phyloP scores from a whole-genome alignment of 331 rosid genomes.

The Cucumis variabilis region DNA sequence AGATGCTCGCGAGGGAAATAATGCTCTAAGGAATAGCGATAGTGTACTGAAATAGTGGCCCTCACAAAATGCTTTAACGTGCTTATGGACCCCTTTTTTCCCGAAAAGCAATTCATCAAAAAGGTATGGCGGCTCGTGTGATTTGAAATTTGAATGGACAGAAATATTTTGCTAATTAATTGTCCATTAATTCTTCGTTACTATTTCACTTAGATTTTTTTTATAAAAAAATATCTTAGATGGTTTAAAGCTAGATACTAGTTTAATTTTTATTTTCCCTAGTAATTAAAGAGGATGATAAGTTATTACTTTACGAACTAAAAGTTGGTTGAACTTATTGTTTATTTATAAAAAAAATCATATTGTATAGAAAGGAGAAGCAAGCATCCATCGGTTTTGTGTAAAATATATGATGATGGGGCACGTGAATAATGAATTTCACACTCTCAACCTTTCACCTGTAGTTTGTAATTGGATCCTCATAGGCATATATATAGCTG shows the following conservation, averaged over 20 bases:
- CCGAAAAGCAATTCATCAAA: background rate
- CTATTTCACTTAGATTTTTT: background rate
- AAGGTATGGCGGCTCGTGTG: background rate
- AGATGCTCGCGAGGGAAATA: background rate
- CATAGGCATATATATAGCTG: background rate
- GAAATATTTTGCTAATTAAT: background rate
- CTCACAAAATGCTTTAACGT: background rate
- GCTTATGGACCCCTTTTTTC: background rate
- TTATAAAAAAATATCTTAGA: background rate
- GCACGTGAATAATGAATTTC: background rate
- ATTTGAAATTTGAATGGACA: background rate
- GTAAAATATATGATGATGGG: background rate
- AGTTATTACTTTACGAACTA: background rate
- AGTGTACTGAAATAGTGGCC: background rate
- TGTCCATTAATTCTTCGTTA: background rate
- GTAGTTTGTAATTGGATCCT: background rate
- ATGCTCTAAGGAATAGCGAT: background rate
- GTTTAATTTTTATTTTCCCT: background rate
- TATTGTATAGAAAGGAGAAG: background rate
- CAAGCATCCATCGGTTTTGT: background rate
- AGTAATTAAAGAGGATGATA: background rate
- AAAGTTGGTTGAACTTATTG: background rate
- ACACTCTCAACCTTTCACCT: slow-evolving; percentile 13
- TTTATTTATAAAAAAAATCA: too few relatives aligned
- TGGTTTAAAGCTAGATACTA: background rate